These are phyloP conservation scores for Cladorrhinum sp. DNA, from an alignment of 2,329 filamentous ascomycete species.

Conservation along the genomic window DNA sequence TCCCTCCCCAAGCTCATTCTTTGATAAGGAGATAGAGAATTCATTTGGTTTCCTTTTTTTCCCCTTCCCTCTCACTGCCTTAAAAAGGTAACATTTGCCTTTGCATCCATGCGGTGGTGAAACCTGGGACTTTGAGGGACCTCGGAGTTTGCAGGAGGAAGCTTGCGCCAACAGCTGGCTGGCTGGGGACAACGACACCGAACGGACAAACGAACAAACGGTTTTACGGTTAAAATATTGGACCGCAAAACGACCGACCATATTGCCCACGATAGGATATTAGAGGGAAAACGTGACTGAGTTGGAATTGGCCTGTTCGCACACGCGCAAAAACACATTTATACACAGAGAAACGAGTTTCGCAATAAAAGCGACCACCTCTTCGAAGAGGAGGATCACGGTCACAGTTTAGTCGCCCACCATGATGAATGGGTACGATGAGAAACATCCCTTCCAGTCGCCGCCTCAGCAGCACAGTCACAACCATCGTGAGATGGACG, in stretches of 20 bases:
- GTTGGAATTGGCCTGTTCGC: not conserved
- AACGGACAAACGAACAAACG: not conserved
- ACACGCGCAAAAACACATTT: too few relatives aligned
- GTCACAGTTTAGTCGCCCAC: not conserved
- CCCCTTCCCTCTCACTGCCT: not conserved
- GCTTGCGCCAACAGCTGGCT: not conserved
- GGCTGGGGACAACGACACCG: not conserved
- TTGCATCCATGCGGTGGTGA: not conserved
- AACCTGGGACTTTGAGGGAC: not conserved
- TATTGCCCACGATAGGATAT: not conserved
- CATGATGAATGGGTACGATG: slow-evolving; percentile 75
- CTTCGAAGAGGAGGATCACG: not conserved
- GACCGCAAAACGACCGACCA: not conserved
- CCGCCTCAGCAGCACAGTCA: slow-evolving; percentile 29
- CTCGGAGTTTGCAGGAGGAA: not conserved
- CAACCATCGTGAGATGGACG: slow-evolving; percentile 52
- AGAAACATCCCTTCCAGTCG: slow-evolving; percentile 41
- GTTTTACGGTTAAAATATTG: not conserved
- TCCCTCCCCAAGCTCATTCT: too few relatives aligned
- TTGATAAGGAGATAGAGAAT: not conserved
- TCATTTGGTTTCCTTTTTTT: not conserved
- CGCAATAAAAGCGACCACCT: not conserved
- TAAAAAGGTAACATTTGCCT: not conserved
- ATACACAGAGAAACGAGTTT: not conserved
- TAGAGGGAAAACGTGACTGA: not conserved